Evolutionary conservation across 2,329 filamentous ascomycete species (phyloP), one percentile per base, ranked within the genome.

Genomic region (Trichoderma lentiforme): DNA sequence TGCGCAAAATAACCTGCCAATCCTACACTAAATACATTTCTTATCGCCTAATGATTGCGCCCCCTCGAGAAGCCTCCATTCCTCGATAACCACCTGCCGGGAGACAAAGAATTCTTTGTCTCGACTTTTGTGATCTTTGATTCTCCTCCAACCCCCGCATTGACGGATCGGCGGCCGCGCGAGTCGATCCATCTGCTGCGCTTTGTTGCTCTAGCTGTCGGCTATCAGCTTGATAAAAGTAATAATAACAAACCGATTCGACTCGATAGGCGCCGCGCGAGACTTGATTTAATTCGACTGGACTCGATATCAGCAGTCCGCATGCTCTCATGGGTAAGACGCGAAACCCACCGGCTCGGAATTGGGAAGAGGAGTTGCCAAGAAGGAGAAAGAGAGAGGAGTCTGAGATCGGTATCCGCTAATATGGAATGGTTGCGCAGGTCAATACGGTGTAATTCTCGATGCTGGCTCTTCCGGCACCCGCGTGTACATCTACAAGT

Each of bases 381-480:
- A 30, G 64, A 36, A 18, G 4, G 28, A 60, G 11, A 39, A 6
- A 14, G 12, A 30, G 24, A 61, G 24, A 30, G 36, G 34, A 57
- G 5, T 9, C 7, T 26, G 24, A 68, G 5, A 11, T 12, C 12
- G 65, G 18, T 34, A 62, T 15, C 18, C 39, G 57, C 72, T 71
- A 72, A 73, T 21, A 15, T 26, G 21, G 26, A 12, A 34, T 24
- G 34, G 21, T 28, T 14, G 18, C 32, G 47, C 73, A 90, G 88
- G 86, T 79, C 87, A 89, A 84, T 98, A 97, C 87, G 96, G 95
- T 80, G 93, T 98, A 78, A 95, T 99, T 80, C 89, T 99, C 79
- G 96, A 99, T 87, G 96, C 96, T 81, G 96, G 96, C 77, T 98
- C 96, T 82, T 98, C 96, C 82, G 95, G 96, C 80, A 98, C 95